Evolutionary conservation across 768 basidiomycete species (phyloP).

Genomic region (Agaricus blazei): DNA sequence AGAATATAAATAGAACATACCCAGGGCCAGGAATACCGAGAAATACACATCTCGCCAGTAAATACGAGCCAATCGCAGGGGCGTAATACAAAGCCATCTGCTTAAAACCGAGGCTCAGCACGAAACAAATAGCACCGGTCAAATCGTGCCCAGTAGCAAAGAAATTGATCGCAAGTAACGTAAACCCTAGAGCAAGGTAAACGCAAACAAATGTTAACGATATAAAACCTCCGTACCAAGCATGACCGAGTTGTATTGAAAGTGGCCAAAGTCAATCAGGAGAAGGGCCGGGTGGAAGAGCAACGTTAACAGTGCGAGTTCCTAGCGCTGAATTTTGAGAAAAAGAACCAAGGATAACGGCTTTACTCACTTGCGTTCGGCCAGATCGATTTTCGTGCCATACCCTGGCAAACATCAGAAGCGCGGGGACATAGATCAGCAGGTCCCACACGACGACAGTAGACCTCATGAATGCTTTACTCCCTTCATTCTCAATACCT

Average conservation of each 20-base stretch:
- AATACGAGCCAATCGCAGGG: slow-evolving; percentile 86
- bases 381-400: slow-evolving; percentile 70
- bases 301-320: slow-evolving; percentile 63
- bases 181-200: slow-evolving; percentile 46
- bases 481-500: slow-evolving; percentile 62
- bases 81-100: slow-evolving; percentile 97
- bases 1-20: slow-evolving; percentile 34
- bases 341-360: not conserved
- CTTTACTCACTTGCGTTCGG: slow-evolving; percentile 63
- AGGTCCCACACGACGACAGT: slow-evolving; percentile 68
- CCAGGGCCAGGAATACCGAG: slow-evolving; percentile 59
- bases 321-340: slow-evolving; percentile 29
- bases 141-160: slow-evolving; percentile 69
- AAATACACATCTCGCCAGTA: slow-evolving; percentile 85
- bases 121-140: slow-evolving; percentile 73
- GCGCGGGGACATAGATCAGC: slow-evolving; percentile 69
- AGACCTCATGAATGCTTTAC: slow-evolving; percentile 75
- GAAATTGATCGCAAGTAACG: slow-evolving; percentile 61
- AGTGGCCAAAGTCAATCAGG: slow-evolving; percentile 89
- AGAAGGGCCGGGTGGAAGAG: slow-evolving; percentile 81
- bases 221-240: slow-evolving; percentile 47
- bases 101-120: slow-evolving; percentile 86
- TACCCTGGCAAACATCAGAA: slow-evolving; percentile 57
- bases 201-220: not conserved
- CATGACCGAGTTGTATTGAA: slow-evolving; percentile 95